A percentile compares a stretch with the other conserved stretches of the same genome.
Evolutionary conservation across 345 rosid genomes (phyloP).

Genomic region (Pelargonium nanum): DNA sequence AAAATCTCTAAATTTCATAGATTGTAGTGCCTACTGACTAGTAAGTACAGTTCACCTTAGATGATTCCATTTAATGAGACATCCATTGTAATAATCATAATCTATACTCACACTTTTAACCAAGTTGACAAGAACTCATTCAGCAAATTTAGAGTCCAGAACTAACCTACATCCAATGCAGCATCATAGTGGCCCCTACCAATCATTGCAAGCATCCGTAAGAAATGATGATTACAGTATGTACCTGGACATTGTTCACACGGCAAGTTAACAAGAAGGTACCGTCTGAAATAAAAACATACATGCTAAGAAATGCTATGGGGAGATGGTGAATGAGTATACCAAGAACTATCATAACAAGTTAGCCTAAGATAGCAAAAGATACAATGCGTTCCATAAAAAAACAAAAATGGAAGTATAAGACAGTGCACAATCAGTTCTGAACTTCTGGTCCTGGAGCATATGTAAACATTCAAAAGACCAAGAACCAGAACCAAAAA

Average conservation of each 20-base stretch:
- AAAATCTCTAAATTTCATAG: no score
- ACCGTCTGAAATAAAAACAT: background rate
- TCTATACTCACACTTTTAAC: background rate
- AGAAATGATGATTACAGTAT: slow-evolving; percentile 87
- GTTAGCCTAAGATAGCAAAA: background rate
- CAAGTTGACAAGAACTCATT: background rate
- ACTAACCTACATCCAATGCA: slow-evolving; percentile 52
- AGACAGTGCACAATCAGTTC: no score
- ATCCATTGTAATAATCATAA: no score
- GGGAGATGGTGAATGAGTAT: background rate
- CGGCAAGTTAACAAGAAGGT: slow-evolving; percentile 4
- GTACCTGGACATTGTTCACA: slow-evolving; percentile 42
- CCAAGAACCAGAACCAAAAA: background rate
- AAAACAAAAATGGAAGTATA: no score
- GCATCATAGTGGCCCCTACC: slow-evolving; percentile 67
- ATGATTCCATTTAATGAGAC: no score
- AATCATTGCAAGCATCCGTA: slow-evolving; percentile 57
- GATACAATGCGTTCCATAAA: background rate
- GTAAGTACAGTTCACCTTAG: no score
- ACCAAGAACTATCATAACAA: background rate
- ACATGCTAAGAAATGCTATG: background rate
- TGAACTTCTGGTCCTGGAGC: background rate
- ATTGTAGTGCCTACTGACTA: no score
- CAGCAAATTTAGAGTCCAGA: background rate
- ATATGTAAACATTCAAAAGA: background rate